Evolutionary conservation across 129 eudicot species (phyloP).

Genomic region (Solidago caesia): DNA sequence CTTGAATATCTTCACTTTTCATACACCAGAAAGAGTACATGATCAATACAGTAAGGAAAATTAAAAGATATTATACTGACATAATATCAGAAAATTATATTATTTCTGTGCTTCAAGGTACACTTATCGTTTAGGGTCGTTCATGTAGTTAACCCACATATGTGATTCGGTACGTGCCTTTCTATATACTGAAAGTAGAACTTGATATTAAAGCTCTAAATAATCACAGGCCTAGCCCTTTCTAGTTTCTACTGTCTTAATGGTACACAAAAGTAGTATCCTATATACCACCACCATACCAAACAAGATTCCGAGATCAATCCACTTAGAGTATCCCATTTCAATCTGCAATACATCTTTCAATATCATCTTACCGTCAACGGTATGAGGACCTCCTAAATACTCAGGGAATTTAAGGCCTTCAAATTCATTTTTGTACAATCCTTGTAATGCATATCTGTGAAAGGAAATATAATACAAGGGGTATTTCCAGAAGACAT

Average conservation of each 20-base stretch:
- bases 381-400: constrained; percentile 10
- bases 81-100: too few species aligned
- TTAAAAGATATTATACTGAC: too few species aligned
- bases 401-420: constrained; percentile 30
- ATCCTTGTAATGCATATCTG: constrained; percentile 49
- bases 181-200: neutral
- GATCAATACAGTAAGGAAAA: too few species aligned
- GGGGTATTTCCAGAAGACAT: constrained; percentile 50
- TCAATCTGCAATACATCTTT: constrained; percentile 44
- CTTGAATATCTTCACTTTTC: too few species aligned
- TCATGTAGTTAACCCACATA: too few species aligned
- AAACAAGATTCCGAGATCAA: constrained; percentile 48
- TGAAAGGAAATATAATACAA: constrained; percentile 50
- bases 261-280: constrained; percentile 36
- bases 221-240: constrained; percentile 33
- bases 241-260: constrained; percentile 45
- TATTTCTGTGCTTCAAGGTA: too few species aligned
- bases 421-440: constrained; percentile 51
- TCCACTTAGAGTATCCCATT: constrained; percentile 60
- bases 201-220: constrained; percentile 18
- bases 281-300: constrained; percentile 56
- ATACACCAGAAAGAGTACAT: too few species aligned
- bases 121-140: too few species aligned
- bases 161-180: too few species aligned
- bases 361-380: constrained; percentile 40